Evolutionary conservation across 495 filamentous ascomycete genomes (phyloP).

Genomic region (Xylaria grammica): DNA sequence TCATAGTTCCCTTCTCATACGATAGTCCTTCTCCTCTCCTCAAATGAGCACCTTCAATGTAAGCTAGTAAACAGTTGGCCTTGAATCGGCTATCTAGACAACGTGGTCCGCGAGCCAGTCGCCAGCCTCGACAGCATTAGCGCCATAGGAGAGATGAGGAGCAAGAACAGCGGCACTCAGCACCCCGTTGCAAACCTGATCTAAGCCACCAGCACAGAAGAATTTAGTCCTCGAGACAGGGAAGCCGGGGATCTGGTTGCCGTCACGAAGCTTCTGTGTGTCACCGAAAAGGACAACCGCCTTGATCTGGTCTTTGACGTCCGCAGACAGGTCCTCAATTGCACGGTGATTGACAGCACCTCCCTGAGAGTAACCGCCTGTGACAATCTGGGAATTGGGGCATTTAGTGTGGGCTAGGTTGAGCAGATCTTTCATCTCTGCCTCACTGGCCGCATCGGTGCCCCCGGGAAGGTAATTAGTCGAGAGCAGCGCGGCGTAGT

Average conservation of each 20-base stretch:
- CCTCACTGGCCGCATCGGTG: constrained; percentile 32
- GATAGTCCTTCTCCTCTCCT: too few species aligned
- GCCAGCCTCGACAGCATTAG: constrained; percentile 13
- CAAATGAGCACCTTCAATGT: too few species aligned
- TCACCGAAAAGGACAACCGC: constrained; percentile 54
- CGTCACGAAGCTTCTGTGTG: constrained; percentile 50
- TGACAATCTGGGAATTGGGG: constrained; percentile 35
- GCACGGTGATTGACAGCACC: constrained; percentile 49
- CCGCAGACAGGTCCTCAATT: constrained; percentile 38
- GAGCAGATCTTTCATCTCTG: constrained; percentile 35
- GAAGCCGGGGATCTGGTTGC: constrained; percentile 46
- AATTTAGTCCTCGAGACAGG: constrained; percentile 45
- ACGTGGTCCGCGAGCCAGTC: constrained; percentile 1
- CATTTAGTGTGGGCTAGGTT: constrained; percentile 33
- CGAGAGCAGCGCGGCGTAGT: constrained; percentile 35
- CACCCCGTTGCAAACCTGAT: constrained; percentile 54
- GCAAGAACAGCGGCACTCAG: constrained; percentile 39
- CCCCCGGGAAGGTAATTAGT: constrained; percentile 37
- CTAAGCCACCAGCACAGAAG: constrained; percentile 47
- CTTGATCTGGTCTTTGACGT: constrained; percentile 47
- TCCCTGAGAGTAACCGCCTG: constrained; percentile 50
- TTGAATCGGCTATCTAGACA: too few species aligned
- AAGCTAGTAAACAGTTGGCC: too few species aligned
- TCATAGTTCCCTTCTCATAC: too few species aligned
- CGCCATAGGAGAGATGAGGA: constrained; percentile 49